phyloP scores from a whole-genome alignment of 495 filamentous ascomycete genomes.

The Penicillium verhagenii region DNA sequence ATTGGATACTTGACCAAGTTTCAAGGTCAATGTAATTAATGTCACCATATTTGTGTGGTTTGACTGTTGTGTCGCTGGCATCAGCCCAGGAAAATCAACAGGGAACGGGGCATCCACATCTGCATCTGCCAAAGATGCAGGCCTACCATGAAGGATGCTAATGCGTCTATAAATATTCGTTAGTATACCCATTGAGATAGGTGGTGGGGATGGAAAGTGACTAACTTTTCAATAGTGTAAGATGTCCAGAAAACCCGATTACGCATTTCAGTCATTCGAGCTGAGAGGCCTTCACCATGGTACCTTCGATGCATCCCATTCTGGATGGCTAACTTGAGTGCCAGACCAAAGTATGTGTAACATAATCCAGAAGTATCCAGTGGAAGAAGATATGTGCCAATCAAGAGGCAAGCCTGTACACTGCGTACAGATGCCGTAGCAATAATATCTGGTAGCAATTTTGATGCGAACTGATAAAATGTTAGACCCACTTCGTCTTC shows the following conservation, averaged over 20 bases:
- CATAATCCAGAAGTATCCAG: slow-evolving; percentile 50
- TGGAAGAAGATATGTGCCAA: slow-evolving; percentile 50
- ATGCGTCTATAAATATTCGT: slow-evolving; percentile 27
- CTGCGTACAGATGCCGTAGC: slow-evolving; percentile 51
- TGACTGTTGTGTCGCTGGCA: slow-evolving; percentile 32
- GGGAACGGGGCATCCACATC: slow-evolving; percentile 51
- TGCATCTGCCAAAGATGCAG: slow-evolving; percentile 41
- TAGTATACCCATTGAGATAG: slow-evolving; percentile 8
- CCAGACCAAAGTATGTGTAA: slow-evolving; percentile 52
- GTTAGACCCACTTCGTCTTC: slow-evolving; percentile 53
- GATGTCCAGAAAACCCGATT: slow-evolving; percentile 55
- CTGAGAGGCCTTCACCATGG: slow-evolving; percentile 42
- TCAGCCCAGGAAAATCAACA: slow-evolving; percentile 42
- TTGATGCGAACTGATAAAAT: slow-evolving; percentile 52
- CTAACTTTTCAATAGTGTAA: slow-evolving; percentile 51
- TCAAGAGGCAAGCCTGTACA: slow-evolving; percentile 51
- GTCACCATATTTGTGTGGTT: slow-evolving; percentile 50
- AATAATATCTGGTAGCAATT: slow-evolving; percentile 53
- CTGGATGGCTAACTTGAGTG: slow-evolving; percentile 51
- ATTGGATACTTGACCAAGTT: slow-evolving; percentile 43
- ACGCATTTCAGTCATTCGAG: slow-evolving; percentile 43
- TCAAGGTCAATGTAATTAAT: slow-evolving; percentile 45
- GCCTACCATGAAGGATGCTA: slow-evolving; percentile 49
- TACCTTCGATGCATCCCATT: slow-evolving; percentile 56
- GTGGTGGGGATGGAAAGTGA: neutral